Base-by-base conservation (phyloP, 805 yeast species). In the Candida adriatica region DNA sequence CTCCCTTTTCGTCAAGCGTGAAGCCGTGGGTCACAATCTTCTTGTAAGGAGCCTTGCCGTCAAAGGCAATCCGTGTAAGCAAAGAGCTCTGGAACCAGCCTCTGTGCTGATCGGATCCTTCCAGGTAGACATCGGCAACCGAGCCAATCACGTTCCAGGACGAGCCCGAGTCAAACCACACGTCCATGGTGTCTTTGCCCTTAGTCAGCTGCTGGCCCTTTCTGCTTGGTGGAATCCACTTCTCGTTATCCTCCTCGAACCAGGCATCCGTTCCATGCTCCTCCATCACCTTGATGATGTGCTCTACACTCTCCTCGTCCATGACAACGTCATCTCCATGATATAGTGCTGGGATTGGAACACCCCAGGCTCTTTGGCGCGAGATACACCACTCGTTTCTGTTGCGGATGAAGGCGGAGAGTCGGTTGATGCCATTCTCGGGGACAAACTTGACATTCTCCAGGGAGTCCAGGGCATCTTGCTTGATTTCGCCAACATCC, bases 21-120 rank as follows among this genome's bases (percentile, higher is more conserved):
- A 92, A 92, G 0, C 99, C 99, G 56, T 92, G 98, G 0, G 98
- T 92, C 17, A 92, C 69, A 22, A 92, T 71, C 16, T 69, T 66
- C 38, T 69, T 70, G 56, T 72, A 92, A 0, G 98, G 97, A 0
- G 83, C 75, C 2, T 28, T 24, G 1, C 20, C 15, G 1, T 41
- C 47, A 16, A 37, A 39, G 4, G 81, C 82, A 15, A 86, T 70
- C 48, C 76, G 82, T 16, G 94, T 87, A 36, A 92, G 61, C 17
- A 92, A 59, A 1, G 96, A 86, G 19, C 95, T 84, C 61, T 92
- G 99, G 55, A 92, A 92, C 99, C 99, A 92, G 1, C 99, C 99
- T 38, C 99, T 72, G 52, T 92, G 98, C 56, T 92, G 99, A 52
- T 92, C 99, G n/a, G 88, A 75, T 2, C 99, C 99, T 62, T 92